Evolutionary conservation across 768 basidiomycete species (phyloP).

Genomic region (Mycena amicta): DNA sequence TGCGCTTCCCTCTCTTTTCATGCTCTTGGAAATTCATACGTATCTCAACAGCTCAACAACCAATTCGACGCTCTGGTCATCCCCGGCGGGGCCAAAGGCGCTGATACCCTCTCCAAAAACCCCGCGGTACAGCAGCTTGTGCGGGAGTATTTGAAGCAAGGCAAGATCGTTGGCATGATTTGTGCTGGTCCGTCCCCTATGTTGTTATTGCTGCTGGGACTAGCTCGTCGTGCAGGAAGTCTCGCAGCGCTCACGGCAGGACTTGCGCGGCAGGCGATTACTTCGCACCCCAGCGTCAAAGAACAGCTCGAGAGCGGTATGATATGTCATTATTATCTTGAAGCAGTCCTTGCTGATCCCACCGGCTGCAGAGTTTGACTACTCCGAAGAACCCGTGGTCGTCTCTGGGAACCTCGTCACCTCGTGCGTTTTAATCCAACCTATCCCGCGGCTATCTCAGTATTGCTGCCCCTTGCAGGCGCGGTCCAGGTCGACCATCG

Average conservation of each 20-base stretch:
- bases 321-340: too few species aligned
- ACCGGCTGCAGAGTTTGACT: slow-evolving; percentile 60
- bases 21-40: background rate
- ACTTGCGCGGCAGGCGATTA: slow-evolving; percentile 65
- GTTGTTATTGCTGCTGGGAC: background rate
- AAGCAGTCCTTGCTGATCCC: too few species aligned
- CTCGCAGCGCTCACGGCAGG: slow-evolving; percentile 65
- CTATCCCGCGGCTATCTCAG: too few species aligned
- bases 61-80: slow-evolving; percentile 70
- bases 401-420: slow-evolving; percentile 74
- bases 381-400: slow-evolving; percentile 74
- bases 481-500: slow-evolving; percentile 78
- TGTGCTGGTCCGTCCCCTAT: slow-evolving; percentile 62
- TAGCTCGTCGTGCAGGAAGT: slow-evolving; percentile 56
- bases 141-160: slow-evolving; percentile 51
- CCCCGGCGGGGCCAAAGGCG: slow-evolving; percentile 80
- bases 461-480: too few species aligned
- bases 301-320: slow-evolving; percentile 56
- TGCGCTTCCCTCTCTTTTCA: slow-evolving; percentile 49
- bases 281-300: slow-evolving; percentile 79
- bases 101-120: slow-evolving; percentile 68
- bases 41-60: background rate
- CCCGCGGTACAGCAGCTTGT: slow-evolving; percentile 64
- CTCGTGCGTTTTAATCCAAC: slow-evolving; percentile 54
- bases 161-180: slow-evolving; percentile 78